Base-by-base conservation (phyloP, 1,284 basidiomycete species). In the Taiwanofungus camphoratus region DNA sequence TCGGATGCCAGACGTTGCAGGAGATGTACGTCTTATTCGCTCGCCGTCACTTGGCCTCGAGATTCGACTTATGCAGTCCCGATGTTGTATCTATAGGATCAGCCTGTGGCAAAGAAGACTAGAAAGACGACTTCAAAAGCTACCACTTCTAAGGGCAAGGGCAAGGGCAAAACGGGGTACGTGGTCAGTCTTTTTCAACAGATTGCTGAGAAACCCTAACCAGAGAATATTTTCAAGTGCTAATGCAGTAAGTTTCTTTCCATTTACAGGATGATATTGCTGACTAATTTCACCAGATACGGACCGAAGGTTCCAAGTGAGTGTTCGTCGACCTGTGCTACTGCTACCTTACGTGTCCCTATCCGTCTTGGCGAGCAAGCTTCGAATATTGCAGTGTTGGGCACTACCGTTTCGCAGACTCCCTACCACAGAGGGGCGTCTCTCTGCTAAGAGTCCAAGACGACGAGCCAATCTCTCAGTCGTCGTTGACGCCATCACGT, bases 81-180 rank as follows among this genome's bases (percentile, higher is more conserved):
- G n/a, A 29, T 19, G 23, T 21, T 13, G 4, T 3, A 18, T 22
- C 4, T n/a, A 11, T 33, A 56, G 53, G 36, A 34, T 9, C 44
- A 30, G 16, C 50, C 51, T 9, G 33, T 39, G 1, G 8, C 48
- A 9, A 58, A 56, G 50, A 56, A 60, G 32, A 38, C 47, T 0
- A 54, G 48, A 41, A 48, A 50, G 23, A 32, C 49, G 3, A 19
- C 56, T 3, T 56, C 58, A 20, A 69, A 60, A 44, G 31, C 53
- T 19, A 33, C 56, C n/a, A 29, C 57, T 13, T 44, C 53, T n/a
- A 64, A 58, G 51, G 45, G 41, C 23, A 40, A 51, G 26, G 35
- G 36, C 26, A 37, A 32, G 36, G 35, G 32, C 21, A 42, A 29
- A 15, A 20, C 42, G 21, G 34, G 26, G 46, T 47, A 36, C 23